phyloP scores from a whole-genome alignment of 139 green algal genomes.

The Chlamydomonas schloesseri region DNA sequence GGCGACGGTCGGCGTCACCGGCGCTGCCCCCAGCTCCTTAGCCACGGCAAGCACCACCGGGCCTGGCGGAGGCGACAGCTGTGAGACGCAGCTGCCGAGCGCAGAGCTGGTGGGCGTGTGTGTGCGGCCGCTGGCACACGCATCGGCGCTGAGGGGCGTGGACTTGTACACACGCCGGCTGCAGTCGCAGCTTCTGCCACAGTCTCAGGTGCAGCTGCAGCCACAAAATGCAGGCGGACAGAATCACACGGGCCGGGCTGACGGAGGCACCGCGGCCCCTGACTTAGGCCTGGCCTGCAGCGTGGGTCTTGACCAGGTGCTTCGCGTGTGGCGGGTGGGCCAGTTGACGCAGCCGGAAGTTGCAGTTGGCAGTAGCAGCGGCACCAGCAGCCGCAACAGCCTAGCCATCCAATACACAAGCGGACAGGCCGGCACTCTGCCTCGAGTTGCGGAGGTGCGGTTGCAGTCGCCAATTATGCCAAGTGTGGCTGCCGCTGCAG shows the following conservation, averaged over 20 bases:
- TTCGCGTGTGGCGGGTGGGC: conserved; percentile 19
- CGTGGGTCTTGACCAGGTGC: conserved; percentile 25
- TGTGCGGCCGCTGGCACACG: conserved; percentile 1
- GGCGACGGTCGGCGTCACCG: not conserved
- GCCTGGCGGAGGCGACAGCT: not conserved
- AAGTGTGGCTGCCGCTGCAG: no score
- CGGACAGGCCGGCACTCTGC: no score
- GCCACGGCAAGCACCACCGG: not conserved
- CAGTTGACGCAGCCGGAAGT: not conserved
- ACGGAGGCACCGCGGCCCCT: no score
- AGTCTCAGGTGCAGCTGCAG: not conserved
- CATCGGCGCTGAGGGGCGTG: conserved; percentile 18
- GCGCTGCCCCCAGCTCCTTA: no score
- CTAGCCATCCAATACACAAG: not conserved
- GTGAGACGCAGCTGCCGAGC: not conserved
- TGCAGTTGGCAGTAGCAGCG: not conserved
- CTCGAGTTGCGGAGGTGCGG: not conserved
- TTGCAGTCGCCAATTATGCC: no score
- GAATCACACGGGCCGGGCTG: no score
- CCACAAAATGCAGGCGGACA: no score
- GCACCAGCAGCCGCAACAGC: not conserved
- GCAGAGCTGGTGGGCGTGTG: not conserved
- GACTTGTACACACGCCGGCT: not conserved
- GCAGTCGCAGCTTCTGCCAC: not conserved
- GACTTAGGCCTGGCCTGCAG: not conserved